These are phyloP conservation scores for Saccharomyces hybrid DNA, from an alignment of 1,139 yeast species.

Conservation along the genomic window DNA sequence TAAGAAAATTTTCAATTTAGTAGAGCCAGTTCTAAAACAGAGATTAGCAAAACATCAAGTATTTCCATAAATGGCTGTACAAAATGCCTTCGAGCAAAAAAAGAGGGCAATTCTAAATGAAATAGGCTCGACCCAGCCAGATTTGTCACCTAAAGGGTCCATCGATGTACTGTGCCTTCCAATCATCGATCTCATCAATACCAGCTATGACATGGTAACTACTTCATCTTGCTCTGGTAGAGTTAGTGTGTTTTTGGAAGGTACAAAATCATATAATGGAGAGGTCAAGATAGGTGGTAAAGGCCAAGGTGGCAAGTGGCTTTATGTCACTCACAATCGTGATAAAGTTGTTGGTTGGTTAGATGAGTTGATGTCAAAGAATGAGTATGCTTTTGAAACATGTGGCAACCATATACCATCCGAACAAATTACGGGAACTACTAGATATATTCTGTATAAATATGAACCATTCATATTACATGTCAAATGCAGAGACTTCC, in stretches of 20 bases:
- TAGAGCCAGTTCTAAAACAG: no score
- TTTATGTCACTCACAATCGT: slow-evolving; percentile 69
- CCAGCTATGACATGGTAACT: slow-evolving; percentile 62
- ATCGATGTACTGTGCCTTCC: slow-evolving; percentile 69
- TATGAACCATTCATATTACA: slow-evolving; percentile 82
- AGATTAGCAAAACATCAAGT: no score
- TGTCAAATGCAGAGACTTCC: slow-evolving; percentile 62
- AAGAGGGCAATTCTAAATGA: slow-evolving; percentile 51
- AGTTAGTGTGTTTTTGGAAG: slow-evolving; percentile 73
- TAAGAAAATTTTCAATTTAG: no score
- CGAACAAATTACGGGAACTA: slow-evolving; percentile 7
- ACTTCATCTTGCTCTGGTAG: slow-evolving; percentile 88
- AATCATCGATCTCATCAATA: slow-evolving; percentile 57
- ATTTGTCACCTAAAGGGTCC: slow-evolving; percentile 78
- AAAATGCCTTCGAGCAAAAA: slow-evolving; percentile 62
- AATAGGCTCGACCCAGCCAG: slow-evolving; percentile 46
- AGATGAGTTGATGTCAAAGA: slow-evolving; percentile 14
- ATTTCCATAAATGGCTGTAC: slow-evolving; percentile 16
- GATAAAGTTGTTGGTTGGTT: slow-evolving; percentile 48
- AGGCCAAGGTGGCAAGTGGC: slow-evolving; percentile 79
- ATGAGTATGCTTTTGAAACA: slow-evolving; percentile 8
- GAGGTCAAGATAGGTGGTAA: slow-evolving; percentile 61
- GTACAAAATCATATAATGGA: slow-evolving; percentile 33
- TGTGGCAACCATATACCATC: not conserved
- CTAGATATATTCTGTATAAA: slow-evolving; percentile 57